Base-by-base conservation (phyloP, 2,329 filamentous ascomycete species). In the Bipolaris bicolor region DNA sequence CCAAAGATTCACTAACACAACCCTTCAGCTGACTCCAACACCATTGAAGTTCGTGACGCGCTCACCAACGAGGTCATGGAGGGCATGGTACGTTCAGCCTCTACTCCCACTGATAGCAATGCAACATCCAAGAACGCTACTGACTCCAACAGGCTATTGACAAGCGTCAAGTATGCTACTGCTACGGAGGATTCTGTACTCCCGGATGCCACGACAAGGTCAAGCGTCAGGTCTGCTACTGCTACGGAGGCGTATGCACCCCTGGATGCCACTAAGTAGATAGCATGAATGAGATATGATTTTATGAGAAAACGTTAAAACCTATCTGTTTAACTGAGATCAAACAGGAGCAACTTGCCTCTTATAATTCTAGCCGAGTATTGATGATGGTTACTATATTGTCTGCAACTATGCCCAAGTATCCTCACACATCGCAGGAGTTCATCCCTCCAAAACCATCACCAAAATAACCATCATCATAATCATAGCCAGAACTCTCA, bases 181-280 rank as follows among this genome's bases (percentile, higher is more conserved):
- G 49, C 49, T 51, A 51, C 9, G 49, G 49, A 15, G 49, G 49
- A 11, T 22, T 43, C 13, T 51, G 49, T 20, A 51, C 37, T 16
- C 37, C 49, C 11, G 49, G 49, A 5, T 51, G 49, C 15, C 29
- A 24, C 15, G 29, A 16, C 31, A 26, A 31, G 36, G 46, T 39
- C 6, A 49, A 49, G 22, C 46, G 46, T n/a, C 46, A 49, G 18
- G 39, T 44, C 16, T 51, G 49, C 29, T 44, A 51, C 29, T 51
- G 49, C 49, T 51, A 51, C 18, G 49, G 49, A 2, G 49, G 49
- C 11, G 29, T 51, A 3, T 51, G 49, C 39, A 51, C 37, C 11
- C 37, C 49, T 15, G 49, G 49, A 44, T 51, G 49, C 39, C 39
- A 29, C 15, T 36, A 24, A 29, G 22, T 39, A 24, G 20, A 24